Base-by-base conservation (phyloP, 768 basidiomycete species). In the Leccinum truebloodii region DNA sequence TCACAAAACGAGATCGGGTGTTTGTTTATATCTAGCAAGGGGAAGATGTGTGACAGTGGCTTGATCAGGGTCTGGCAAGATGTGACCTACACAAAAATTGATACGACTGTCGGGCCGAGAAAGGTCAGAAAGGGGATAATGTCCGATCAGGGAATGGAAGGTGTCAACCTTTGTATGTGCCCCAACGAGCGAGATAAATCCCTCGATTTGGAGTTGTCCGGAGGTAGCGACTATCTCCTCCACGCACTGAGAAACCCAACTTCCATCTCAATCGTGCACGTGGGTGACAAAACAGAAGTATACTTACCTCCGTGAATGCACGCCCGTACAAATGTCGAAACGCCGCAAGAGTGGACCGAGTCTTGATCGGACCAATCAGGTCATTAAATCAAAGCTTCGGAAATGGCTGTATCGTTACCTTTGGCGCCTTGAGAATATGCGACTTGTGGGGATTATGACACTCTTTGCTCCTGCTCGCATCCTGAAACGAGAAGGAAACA, bases 141-240 rank as follows among this genome's bases (percentile, higher is more conserved):
- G 18, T 67, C 57, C 55, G 53, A 60, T 64, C 54, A 54, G 10
- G 41, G 51, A 67, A 65, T 59, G 61, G 65, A 60, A 65, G 57
- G n/a, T 6, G 3, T 28, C 57, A 61, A 87, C 94, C 79, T 89
- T 94, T 22, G 91, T 87, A 62, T 79, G 75, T 24, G 88, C 83
- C 8, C 92, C 92, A 18, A 84, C 82, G 6, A 94, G 78, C 69
- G 92, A 91, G 58, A 97, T 86, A 71, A 98, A 98, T 0, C 96
- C 96, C 59, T 87, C 78, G 8, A 93, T 75, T 49, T 73, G 81
- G 67, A 89, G 73, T 16, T 78, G 75, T 9, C 77, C 86, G n/a
- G 73, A 78, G 35, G 66, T 68, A 1, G 79, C 73, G 30, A 84
- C 65, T 53, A 94, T 80, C 58, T 83, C 81, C 62, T 94, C 88